Evolutionary conservation across 2,329 filamentous ascomycete species (phyloP), one percentile per base, ranked within the genome.

Genomic region (Capronia coronata): DNA sequence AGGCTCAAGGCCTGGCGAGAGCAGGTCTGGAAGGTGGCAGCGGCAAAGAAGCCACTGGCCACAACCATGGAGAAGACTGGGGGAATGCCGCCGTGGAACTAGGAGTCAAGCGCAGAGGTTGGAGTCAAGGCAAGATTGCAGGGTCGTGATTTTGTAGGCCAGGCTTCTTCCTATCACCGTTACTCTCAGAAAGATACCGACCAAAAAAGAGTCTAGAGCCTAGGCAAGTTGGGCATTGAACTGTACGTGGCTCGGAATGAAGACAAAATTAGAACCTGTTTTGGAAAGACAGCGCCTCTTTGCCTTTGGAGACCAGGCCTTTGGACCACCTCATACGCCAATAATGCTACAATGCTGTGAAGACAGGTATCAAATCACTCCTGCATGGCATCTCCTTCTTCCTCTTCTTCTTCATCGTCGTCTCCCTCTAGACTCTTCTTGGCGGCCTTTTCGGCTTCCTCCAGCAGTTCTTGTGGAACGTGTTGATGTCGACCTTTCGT

Each of bases 11-110:
- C 10, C 74, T 85, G 68, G 83, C 85, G 48, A 79, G 93, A 57
- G 91, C 93, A 13, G 93, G 93, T 1, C 71, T 96, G 49, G 69
- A 71, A n/a, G 52, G 58, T 19, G 76, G 74, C 21, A 75, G 59
- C 6, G 64, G 59, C 11, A 57, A 66, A 52, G 61, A 65, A 51
- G 68, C 65, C 13, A 70, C 72, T 51, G 73, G 80, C 60, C 93
- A 97, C 67, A 97, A 97, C 71, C 91, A 98, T 70, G 93, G 93
- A 22, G 85, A 93, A 71, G 91, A 97, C 68, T 98, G 93, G 93
- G 93, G 93, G 2, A 76, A 81, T 61, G 93, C 91, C 16, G 93
- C 93, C 4, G 93, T 98, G 27, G 93, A 98, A 75, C 78, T 98
- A 74, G 90, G 86, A 4, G 78, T 86, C 14, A 97, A 95, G 82